Conservation (phyloP, 2,329 filamentous ascomycete genomes). For the Hymenotorrendiella dingleyae region DNA sequence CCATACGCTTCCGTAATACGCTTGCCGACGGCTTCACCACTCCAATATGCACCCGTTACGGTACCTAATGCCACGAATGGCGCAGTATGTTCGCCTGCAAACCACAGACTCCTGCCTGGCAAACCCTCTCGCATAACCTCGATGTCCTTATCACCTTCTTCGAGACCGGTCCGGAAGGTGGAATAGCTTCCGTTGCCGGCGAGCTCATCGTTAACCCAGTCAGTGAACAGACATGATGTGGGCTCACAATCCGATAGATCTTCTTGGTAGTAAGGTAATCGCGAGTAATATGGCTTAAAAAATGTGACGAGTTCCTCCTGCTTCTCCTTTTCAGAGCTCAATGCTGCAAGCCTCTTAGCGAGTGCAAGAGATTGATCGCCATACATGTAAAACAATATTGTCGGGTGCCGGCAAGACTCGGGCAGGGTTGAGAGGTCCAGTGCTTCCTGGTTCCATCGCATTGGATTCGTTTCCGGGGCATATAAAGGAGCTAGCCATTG, state of each 20-base stretch:
- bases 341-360: constrained; percentile 13
- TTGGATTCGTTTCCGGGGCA: constrained; percentile 41
- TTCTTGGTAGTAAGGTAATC: constrained; percentile 50
- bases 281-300: constrained; percentile 60
- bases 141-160: constrained; percentile 54
- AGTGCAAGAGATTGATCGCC: constrained; percentile 38
- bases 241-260: constrained; percentile 45
- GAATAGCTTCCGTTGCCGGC: constrained; percentile 63
- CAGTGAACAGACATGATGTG: constrained; percentile 49
- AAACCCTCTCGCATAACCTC: constrained; percentile 44
- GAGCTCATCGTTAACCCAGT: constrained; percentile 60
- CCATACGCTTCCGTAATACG: constrained; percentile 55
- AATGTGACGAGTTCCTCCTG: constrained; percentile 36
- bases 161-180: constrained; percentile 59
- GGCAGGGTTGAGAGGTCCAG: constrained; percentile 54
- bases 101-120: constrained; percentile 41
- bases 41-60: constrained; percentile 87
- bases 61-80: constrained; percentile 87
- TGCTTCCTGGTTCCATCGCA: constrained; percentile 54
- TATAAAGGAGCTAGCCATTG: constrained; percentile 57
- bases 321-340: constrained; percentile 17
- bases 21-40: constrained; percentile 70
- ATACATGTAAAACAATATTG: constrained; percentile 60
- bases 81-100: constrained; percentile 73
- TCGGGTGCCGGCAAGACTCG: constrained; percentile 48